Base-by-base conservation (phyloP, 140 eudicot genomes). In the Artemisia princeps region DNA sequence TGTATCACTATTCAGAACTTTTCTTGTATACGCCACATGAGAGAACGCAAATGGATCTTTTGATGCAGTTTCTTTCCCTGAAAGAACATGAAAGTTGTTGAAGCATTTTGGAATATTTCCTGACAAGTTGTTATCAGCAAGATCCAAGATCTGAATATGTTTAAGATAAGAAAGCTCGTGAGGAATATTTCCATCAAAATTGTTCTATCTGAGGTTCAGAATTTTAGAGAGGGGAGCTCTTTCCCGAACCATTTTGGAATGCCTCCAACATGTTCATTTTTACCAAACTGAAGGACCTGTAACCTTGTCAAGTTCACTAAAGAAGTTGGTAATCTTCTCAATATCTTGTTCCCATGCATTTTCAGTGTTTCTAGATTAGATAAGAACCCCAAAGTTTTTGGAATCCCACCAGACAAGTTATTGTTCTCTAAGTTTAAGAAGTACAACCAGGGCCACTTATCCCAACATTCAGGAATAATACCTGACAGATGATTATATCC, bases 41-140 rank as follows among this genome's bases (percentile, higher is more conserved):
- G 13, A 8, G 51, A 46, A 46, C 3, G 17, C 40, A 22, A 42
- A 45, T 9, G 11, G 42, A 14, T 42, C 57, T 24, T 13, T 15
- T 26, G 59, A 54, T 6, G 10, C 6, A 22, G 26, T 54, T 42
- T 72, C 63, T 53, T 53, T 72, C 7, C 70, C 63, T 0, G 76
- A 54, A 56, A 72, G 61, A 2, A 72, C 63, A 1, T 44, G 40
- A 24, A 72, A 63, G 33, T 72, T 63, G 64, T 62, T 72, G 50
- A 72, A 71, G 22, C 87, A 82, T 17, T 16, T 64, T 24, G 87
- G 84, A 55, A 78, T 64, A 2, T 15, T 46, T 6, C 87, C 84
- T 0, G 62, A 75, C 1, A 82, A 82, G 11, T 75, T 58, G 28
- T 82, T 78, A 17, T 68, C 28, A 30, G 79, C 52, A n/a, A 79